Percentiles rank a stretch among this genome's conserved stretches.
phyloP scores from a whole-genome alignment of 768 basidiomycete species.

The Pluteus cervinus region DNA sequence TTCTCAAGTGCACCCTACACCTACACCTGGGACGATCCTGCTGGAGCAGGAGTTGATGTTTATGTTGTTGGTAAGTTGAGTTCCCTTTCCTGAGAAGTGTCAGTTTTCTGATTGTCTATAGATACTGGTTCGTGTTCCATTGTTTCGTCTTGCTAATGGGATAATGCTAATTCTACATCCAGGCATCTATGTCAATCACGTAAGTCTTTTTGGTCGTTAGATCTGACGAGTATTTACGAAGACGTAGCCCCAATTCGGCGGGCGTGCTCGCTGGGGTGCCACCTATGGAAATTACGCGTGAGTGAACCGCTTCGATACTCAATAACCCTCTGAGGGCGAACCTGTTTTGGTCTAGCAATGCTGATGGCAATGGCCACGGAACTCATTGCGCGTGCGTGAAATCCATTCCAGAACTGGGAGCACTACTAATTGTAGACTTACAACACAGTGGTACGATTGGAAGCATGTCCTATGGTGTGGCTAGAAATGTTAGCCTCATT shows the following conservation, averaged over 20 bases:
- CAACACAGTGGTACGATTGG: conserved; percentile 10
- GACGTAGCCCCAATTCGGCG: conserved; percentile 27
- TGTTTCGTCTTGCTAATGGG: neutral
- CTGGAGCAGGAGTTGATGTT: conserved; percentile 31
- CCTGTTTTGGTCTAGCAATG: conserved; percentile 6
- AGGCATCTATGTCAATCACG: conserved; percentile 18
- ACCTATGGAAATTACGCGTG: conserved; percentile 23
- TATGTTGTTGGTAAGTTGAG: conserved; percentile 28
- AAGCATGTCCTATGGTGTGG: conserved; percentile 11
- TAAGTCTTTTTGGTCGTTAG: conserved; percentile 6
- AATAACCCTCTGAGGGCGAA: neutral
- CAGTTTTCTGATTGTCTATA: conserved; percentile 3
- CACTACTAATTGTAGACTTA: neutral
- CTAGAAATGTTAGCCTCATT: conserved; percentile 23
- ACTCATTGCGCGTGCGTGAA: conserved; percentile 2
- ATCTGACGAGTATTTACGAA: neutral
- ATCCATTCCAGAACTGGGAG: neutral
- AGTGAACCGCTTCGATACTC: conserved; percentile 1
- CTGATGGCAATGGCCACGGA: conserved; percentile 24
- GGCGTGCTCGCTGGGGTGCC: conserved; percentile 31
- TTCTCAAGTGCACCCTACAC: too few species aligned
- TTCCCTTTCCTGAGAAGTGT: neutral
- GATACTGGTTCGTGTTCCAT: conserved; percentile 16
- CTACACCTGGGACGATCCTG: conserved; percentile 19
- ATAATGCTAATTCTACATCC: conserved; percentile 1